Evolutionary conservation across 768 basidiomycete species (phyloP), one percentile per base, ranked within the genome.

Genomic region (Phlebiopsis gigantea): DNA sequence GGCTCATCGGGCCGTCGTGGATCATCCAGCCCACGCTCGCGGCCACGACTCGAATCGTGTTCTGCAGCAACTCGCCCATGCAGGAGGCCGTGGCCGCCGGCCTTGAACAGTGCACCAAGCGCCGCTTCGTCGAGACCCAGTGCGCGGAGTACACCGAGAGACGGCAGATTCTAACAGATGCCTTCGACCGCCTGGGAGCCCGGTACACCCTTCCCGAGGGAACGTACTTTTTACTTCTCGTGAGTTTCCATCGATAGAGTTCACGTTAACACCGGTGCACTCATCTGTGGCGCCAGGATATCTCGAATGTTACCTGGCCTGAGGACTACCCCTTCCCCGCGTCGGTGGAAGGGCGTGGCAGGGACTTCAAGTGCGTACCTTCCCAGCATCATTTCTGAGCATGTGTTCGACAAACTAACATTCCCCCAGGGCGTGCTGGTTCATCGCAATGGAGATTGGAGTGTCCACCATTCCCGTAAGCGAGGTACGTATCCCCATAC

Each of bases 401-500:
- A 21, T n/a, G 28, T 34, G 24, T 28, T 24, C 25, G 2, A 42
- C 12, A 10, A 19, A 15, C 68, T 59, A 26, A 55, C 48, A 12
- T 39, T 12, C 5, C 21, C 46, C 52, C 55, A 94, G 90, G 68
- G 89, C 88, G n/a, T 87, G 87, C 67, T 98, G 95, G 95, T 96
- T 94, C 75, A 88, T 97, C 61, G 93, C 93, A 1, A 76, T 86
- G 69, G 89, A 94, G 68, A 70, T 96, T 43, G 91, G 92, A 6
- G 93, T 98, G 21, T 95, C 93, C 29, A 85, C 89, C 5, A 97
- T 98, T 58, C 94, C 94, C 12, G 92, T 94, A 57, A 95, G 93
- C 79, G 93, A 96, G 81, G 93, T 93, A 70, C 34, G 34, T 39
- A 39, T 7, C 34, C 12, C 8, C 8, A 65, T 80, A 66, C 45